Percentiles rank a stretch among this genome's conserved stretches.
phyloP scores from a whole-genome alignment of 1,284 basidiomycete genomes.

The Sporisorium exsertum region DNA sequence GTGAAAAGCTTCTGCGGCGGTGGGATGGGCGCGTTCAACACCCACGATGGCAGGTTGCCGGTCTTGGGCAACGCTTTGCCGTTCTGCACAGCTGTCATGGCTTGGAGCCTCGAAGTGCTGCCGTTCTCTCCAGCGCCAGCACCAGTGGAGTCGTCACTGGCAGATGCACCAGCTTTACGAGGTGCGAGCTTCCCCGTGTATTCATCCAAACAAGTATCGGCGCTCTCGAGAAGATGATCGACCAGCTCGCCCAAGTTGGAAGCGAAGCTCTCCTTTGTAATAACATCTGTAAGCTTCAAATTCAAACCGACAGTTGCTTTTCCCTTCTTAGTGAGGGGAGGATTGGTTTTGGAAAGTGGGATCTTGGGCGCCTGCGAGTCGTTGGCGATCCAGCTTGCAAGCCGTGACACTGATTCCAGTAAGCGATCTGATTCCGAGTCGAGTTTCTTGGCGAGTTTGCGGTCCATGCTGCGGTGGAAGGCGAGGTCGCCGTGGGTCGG shows the following conservation, averaged over 20 bases:
- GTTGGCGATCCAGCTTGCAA: slow-evolving; percentile 49
- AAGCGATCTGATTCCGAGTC: slow-evolving; percentile 77
- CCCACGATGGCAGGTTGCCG: slow-evolving; percentile 55
- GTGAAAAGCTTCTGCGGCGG: slow-evolving; percentile 63
- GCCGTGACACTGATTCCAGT: slow-evolving; percentile 49
- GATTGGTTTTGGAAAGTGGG: slow-evolving; percentile 17
- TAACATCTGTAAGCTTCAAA: slow-evolving; percentile 42
- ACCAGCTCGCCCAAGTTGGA: slow-evolving; percentile 82
- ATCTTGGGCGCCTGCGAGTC: slow-evolving; percentile 37
- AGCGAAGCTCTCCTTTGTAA: slow-evolving; percentile 79
- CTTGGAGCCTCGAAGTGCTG: slow-evolving; percentile 12
- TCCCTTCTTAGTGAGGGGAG: slow-evolving; percentile 5
- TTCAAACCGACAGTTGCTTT: slow-evolving; percentile 22
- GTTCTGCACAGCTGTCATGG: slow-evolving; percentile 35
- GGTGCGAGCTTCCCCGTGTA: slow-evolving; percentile 79
- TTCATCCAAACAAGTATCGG: slow-evolving; percentile 85
- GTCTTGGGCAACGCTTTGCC: slow-evolving; percentile 45
- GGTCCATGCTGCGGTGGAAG: slow-evolving; percentile 87
- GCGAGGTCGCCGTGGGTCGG: slow-evolving; percentile 75
- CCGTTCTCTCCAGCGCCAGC: neutral
- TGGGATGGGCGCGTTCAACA: slow-evolving; percentile 62
- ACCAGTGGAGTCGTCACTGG: neutral
- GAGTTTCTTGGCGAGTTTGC: slow-evolving; percentile 76
- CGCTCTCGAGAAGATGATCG: slow-evolving; percentile 85
- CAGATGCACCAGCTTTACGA: slow-evolving; percentile 43